Evolutionary conservation across 108 stramenopile genomes (phyloP).

Genomic region (Stephanodiscus triporus): DNA sequence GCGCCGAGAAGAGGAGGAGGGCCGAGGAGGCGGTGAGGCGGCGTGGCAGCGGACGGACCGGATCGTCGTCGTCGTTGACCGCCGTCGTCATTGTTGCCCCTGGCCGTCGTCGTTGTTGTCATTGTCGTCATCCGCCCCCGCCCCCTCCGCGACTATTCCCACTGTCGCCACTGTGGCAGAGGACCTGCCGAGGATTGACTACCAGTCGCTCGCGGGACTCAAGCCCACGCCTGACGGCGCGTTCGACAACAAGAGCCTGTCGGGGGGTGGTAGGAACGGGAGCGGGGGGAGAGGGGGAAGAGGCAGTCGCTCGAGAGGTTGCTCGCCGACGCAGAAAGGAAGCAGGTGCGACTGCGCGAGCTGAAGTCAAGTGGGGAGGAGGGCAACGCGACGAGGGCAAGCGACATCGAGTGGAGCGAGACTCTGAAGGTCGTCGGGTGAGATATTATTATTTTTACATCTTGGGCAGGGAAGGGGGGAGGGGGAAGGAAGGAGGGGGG

Average conservation of each 20-base stretch:
- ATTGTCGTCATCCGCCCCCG: too few relatives aligned
- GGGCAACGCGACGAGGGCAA: constrained; percentile 76
- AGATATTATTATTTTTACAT: constrained; percentile 8
- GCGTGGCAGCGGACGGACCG: constrained; percentile 46
- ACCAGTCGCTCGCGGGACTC: constrained; percentile 78
- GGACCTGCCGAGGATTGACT: constrained; percentile 80
- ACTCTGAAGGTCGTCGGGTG: constrained; percentile 73
- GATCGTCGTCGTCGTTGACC: too few relatives aligned
- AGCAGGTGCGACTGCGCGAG: constrained; percentile 75
- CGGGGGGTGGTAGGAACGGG: too few relatives aligned
- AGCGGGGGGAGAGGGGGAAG: constrained; percentile 15
- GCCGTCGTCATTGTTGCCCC: too few relatives aligned
- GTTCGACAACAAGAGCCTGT: constrained; percentile 72
- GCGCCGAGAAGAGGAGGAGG: constrained; percentile 83
- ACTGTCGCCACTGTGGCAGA: constrained; percentile 22
- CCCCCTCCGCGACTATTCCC: too few relatives aligned
- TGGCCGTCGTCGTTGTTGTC: too few relatives aligned
- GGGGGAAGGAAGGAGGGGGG: too few relatives aligned
- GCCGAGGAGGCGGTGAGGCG: constrained; percentile 72
- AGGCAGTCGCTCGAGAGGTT: constrained; percentile 85
- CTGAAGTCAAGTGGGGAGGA: constrained; percentile 59
- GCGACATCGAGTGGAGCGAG: constrained; percentile 80
- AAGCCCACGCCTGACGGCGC: constrained; percentile 45
- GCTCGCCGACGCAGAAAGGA: constrained; percentile 85
- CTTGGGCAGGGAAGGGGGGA: constrained; percentile 68